Base-by-base conservation (phyloP, 2,329 filamentous ascomycete genomes). In the Botryotinia calthae region DNA sequence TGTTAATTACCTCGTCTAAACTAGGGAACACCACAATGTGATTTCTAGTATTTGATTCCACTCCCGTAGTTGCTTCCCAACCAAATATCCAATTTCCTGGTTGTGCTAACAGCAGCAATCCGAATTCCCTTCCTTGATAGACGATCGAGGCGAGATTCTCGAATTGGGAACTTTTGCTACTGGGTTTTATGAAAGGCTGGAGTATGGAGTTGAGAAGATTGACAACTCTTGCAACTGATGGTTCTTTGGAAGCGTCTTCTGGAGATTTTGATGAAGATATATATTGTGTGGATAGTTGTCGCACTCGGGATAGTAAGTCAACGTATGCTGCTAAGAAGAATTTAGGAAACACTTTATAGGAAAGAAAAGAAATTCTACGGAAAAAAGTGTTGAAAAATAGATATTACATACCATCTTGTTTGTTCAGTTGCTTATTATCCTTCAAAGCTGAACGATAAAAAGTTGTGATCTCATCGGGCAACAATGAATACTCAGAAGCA, bases 131-230 rank as follows among this genome's bases (percentile, higher is more conserved):
- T 20, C 64, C 71, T 63, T 74, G 58, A 14, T 48, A 40, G 34
- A 73, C 31, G 40, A 74, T 70, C 9, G 70, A 66, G 16, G 56
- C 51, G 20, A 74, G 73, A 22, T 74, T 74, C 7, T 63, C 65
- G 12, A 59, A 65, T 70, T 58, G 67, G 7, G 54, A 61, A 12
- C 16, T 31, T 44, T 28, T 48, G n/a, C 25, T 59, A 25, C 18
- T 37, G 22, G 63, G 22, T 18, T 51, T 34, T 22, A 37, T 37
- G 40, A 72, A 67, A 28, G 70, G 70, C 12, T 37, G 28, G 1
- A 72, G 34, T 28, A 61, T 22, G 8, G n/a, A 37, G 28, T 67
- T 72, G 18, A 72, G 20, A 20, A 59, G 37, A 1, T 65, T 51
- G 31, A 58, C 25, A 9, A 66, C 34, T n/a, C 7, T 42, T 28